Evolutionary conservation across 371 early-diverging fungal genomes (phyloP), one percentile per base, ranked within the genome.

Genomic region (Nematocida sp.): DNA sequence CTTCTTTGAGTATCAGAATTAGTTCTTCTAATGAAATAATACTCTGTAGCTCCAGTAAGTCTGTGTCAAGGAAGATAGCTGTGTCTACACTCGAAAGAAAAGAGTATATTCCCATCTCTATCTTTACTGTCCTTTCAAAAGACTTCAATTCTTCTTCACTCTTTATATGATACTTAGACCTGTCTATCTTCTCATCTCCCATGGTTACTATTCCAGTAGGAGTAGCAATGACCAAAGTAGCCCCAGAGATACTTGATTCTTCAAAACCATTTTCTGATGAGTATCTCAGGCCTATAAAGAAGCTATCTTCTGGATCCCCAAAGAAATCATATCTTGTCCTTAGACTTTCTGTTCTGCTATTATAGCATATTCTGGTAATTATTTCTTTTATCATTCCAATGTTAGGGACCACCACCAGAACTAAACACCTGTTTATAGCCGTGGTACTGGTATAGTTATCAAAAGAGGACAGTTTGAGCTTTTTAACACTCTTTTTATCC

Each of bases 41-140:
- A 47, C 60, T 70, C 35, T 70, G 74, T 31, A 61, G 13, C 11
- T 62, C 60, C 4, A 70, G 49, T 48, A 70, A 21, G 38, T 70
- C 58, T 2, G 74, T 49, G 21, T 70, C 74, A 4, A 70, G 13
- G 2, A 58, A 23, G 34, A 70, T 46, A n/a, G 37, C 46, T 0
- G 74, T 70, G 45, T 70, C 58, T 35, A 61, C 61, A 19, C 74
- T 53, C 0, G 74, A 70, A 19, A 70, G 74, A 31, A 70, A 70
- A 13, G 74, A 29, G 51, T 70, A 70, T 29, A 70, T 52, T 13
- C 49, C 55, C 27, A 57, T 15, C 17, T 57, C 48, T 11, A 57
- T 17, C 41, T 70, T 70, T 23, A 29, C 60, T 21, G 43, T 60
- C 29, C 61, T 17, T 47, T 37, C 23, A 34, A 58, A 70, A 34